A percentile compares a stretch with the other conserved stretches of the same genome.
Conservation (phyloP, 306 rosid species). For the Bauhinia variegata region DNA sequence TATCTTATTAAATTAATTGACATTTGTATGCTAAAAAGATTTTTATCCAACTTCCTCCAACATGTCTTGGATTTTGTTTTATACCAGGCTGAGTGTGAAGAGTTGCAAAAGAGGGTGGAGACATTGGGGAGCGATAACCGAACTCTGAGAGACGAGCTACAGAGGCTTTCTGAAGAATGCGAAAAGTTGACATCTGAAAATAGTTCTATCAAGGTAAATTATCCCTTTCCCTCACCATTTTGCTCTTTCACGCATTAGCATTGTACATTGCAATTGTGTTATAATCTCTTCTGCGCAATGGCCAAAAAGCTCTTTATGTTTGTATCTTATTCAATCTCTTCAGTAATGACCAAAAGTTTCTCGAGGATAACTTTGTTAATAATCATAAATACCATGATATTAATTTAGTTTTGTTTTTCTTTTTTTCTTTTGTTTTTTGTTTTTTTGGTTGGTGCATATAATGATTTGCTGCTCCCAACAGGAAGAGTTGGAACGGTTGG, state of each 20-base stretch:
- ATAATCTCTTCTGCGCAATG: no score
- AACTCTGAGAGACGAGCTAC: constrained; percentile 77
- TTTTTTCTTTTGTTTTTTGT: no score
- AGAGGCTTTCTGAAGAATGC: constrained; percentile 84
- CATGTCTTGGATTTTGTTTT: constrained; percentile 29
- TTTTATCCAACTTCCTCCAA: constrained; percentile 12
- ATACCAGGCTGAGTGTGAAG: constrained; percentile 94
- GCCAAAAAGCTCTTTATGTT: no score
- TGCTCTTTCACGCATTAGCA: neutral
- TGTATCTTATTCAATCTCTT: no score
- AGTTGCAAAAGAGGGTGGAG: constrained; percentile 85
- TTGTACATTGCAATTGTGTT: neutral
- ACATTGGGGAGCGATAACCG: constrained; percentile 70
- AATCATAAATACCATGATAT: no score
- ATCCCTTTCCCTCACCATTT: neutral
- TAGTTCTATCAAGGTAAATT: constrained; percentile 69
- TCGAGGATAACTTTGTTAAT: no score
- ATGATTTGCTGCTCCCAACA: constrained; percentile 39
- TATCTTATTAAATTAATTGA: neutral
- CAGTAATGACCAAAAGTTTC: no score
- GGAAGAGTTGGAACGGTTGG: constrained; percentile 83
- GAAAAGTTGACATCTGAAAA: constrained; percentile 86
- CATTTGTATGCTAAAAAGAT: neutral
- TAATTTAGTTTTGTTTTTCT: no score
- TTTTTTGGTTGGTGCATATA: no score